phyloP scores from a whole-genome alignment of 257 asterid species.

The Capsicum baccatum region DNA sequence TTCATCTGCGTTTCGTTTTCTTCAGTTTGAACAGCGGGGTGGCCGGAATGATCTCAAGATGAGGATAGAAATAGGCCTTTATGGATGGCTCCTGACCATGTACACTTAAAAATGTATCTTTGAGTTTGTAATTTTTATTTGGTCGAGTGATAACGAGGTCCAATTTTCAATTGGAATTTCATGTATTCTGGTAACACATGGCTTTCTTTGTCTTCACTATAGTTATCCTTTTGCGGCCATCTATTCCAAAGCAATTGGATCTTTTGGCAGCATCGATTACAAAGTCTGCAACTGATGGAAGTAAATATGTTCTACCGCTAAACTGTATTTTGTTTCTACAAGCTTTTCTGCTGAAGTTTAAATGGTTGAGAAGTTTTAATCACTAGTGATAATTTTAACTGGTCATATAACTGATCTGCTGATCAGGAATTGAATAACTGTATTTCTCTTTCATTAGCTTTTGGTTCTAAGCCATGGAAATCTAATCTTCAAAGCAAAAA shows the following conservation, averaged over 20 bases:
- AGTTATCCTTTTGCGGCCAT: neutral
- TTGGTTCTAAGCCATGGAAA: neutral
- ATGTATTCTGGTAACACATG: neutral
- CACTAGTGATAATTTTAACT: neutral
- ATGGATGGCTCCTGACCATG: slow-evolving; percentile 48
- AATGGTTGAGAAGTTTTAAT: neutral
- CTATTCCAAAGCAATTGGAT: slow-evolving; percentile 26
- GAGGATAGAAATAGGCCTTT: slow-evolving; percentile 36
- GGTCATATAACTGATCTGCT: neutral
- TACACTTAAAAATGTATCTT: slow-evolving; percentile 39
- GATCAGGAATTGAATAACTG: neutral
- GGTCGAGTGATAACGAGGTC: slow-evolving; percentile 30
- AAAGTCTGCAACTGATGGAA: neutral
- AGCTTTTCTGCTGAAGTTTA: neutral
- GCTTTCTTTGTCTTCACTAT: neutral
- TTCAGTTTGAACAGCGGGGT: slow-evolving; percentile 39
- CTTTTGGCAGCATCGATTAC: neutral
- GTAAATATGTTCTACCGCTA: neutral
- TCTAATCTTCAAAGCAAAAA: too few relatives aligned
- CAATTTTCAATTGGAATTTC: neutral
- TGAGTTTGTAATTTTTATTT: slow-evolving; percentile 41
- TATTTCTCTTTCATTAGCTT: slow-evolving; percentile 7
- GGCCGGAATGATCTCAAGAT: slow-evolving; percentile 37
- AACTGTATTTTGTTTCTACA: neutral
- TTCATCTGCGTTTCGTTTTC: slow-evolving; percentile 30